Percentiles rank a stretch among this genome's conserved stretches.
These are phyloP conservation scores for Pleurotus citrinopileatus DNA, from an alignment of 768 basidiomycete genomes.

Conservation along the genomic window DNA sequence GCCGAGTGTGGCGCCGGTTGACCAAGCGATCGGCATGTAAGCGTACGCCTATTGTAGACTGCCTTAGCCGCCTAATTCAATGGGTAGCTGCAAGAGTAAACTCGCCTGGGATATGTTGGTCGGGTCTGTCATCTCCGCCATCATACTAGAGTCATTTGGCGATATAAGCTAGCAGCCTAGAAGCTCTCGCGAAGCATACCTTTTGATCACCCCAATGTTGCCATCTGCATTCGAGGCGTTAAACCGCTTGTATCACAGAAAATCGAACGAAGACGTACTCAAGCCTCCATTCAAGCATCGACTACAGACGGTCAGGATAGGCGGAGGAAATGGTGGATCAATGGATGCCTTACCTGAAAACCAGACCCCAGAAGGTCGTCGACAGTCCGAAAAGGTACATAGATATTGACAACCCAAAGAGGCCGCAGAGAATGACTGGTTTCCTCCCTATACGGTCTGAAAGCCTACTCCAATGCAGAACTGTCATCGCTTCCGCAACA, in stretches of 20 bases:
- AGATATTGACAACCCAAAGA: constrained; percentile 50
- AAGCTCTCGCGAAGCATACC: constrained; percentile 13
- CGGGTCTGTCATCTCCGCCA: constrained; percentile 57
- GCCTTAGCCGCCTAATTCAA: constrained; percentile 13
- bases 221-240: constrained; percentile 9
- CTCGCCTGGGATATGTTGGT: constrained; percentile 39
- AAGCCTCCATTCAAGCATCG: constrained; percentile 56
- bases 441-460: constrained; percentile 64
- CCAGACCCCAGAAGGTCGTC: constrained; percentile 49
- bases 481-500: constrained; percentile 52
- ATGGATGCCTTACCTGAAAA: constrained; percentile 28
- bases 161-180: not conserved
- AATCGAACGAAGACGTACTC: constrained; percentile 28
- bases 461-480: constrained; percentile 60
- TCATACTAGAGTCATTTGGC: constrained; percentile 33
- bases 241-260: not conserved
- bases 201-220: constrained; percentile 46
- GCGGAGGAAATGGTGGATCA: not conserved
- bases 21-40: constrained; percentile 39
- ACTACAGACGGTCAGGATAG: constrained; percentile 12
- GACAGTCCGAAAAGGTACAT: constrained; percentile 63
- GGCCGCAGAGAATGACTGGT: constrained; percentile 55
- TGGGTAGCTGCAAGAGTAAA: not conserved
- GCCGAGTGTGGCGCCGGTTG: constrained; percentile 17
- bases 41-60: constrained; percentile 31